Base-by-base conservation (phyloP, 257 asterid genomes). In the Solanum lycopersicoides region DNA sequence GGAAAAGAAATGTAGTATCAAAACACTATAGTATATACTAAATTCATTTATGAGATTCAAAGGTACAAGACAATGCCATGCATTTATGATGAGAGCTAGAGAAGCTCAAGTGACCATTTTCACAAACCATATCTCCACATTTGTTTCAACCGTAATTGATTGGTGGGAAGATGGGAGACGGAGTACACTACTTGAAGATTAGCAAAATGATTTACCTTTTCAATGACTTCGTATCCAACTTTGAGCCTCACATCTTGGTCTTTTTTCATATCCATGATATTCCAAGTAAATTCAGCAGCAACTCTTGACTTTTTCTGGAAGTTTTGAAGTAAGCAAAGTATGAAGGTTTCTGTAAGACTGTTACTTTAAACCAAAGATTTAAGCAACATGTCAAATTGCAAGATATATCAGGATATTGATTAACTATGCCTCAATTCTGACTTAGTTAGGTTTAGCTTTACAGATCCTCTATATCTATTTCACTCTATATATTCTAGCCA, bases 191-290 rank as follows among this genome's bases (percentile, higher is more conserved):
- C 45, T 50, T 82, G 69, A 39, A 50, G 85, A 50, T 82, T 50
- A 50, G 69, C 45, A 50, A 50, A 82, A 82, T 32, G 18, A 44
- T 71, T 80, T 86, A 97, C 99, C 99, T 94, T 93, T 87, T 92
- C 95, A 84, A 92, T 11, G 86, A 92, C 86, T 88, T 97, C 93
- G 21, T 94, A 97, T 87, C 99, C 99, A 89, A 93, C 87, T 90
- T 95, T 97, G 88, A 97, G 89, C 86, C 95, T 92, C 89, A 95
- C 87, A 89, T 95, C 99, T 89, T 95, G 99, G 88, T 91, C 96
- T 47, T 92, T 91, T 75, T 92, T 96, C 75, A 96, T 93, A 86
- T 95, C 82, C 86, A 85, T 89, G 90, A 94, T 89, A 89, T 86
- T 86, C 95, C 96, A 95, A 91, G 91, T 89, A 88, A 97, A 91